A percentile compares a stretch with the other conserved stretches of the same genome.
These are phyloP conservation scores for Ganoderma lucidum DNA, from an alignment of 1,284 basidiomycete genomes.

Conservation along the genomic window DNA sequence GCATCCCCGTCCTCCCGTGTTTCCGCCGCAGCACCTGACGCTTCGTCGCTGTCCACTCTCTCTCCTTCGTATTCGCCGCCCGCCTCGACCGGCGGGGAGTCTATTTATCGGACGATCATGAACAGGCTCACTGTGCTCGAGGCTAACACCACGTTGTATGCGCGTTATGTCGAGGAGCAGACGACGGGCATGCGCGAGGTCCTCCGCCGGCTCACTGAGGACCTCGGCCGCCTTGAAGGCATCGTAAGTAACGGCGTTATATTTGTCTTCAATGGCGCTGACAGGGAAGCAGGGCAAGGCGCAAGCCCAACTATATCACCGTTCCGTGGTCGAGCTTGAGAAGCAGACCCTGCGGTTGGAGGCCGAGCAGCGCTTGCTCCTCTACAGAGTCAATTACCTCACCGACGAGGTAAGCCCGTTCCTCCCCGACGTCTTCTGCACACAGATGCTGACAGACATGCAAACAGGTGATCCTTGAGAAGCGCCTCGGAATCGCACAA, in stretches of 20 bases:
- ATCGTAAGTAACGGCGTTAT: conserved; percentile 60
- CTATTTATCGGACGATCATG: conserved; percentile 96
- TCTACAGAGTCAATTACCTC: conserved; percentile 73
- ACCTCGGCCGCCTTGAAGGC: conserved; percentile 80
- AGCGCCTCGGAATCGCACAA: conserved; percentile 85
- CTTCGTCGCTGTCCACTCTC: conserved; percentile 23
- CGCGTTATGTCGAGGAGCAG: conserved; percentile 93
- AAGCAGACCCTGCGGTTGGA: conserved; percentile 73
- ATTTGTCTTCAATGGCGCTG: conserved; percentile 8
- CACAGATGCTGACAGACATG: not conserved
- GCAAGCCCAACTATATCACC: conserved; percentile 71
- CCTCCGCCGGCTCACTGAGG: conserved; percentile 81
- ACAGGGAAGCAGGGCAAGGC: conserved; percentile 58
- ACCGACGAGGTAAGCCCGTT: conserved; percentile 69
- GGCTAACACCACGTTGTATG: conserved; percentile 87
- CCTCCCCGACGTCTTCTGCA: too few species aligned
- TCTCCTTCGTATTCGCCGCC: conserved; percentile 31
- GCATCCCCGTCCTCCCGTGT: conserved; percentile 17
- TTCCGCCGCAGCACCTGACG: conserved; percentile 18
- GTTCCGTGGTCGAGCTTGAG: conserved; percentile 75
- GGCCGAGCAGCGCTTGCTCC: conserved; percentile 71
- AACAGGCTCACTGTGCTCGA: conserved; percentile 90
- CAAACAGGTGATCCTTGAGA: conserved; percentile 79
- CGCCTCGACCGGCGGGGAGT: conserved; percentile 74
- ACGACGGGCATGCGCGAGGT: conserved; percentile 80